Percentiles rank a stretch among this genome's conserved stretches.
Evolutionary conservation across 768 basidiomycete genomes (phyloP).

Genomic region (Lactifluus subvellereus): DNA sequence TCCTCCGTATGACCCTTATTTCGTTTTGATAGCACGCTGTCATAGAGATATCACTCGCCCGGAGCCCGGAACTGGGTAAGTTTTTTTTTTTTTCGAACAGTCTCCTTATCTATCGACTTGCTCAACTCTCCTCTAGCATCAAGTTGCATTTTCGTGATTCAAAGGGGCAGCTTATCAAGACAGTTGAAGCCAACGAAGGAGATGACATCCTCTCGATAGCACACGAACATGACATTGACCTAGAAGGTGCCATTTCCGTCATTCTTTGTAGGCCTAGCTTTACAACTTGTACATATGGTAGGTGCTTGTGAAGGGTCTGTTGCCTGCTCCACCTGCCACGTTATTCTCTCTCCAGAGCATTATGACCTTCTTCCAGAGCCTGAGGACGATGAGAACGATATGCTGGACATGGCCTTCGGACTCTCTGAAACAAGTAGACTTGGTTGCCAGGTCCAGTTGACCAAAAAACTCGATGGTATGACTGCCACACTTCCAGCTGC

Average conservation of each 20-base stretch:
- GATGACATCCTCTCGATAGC: slow-evolving; percentile 89
- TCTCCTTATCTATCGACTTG: neutral
- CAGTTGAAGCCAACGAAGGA: slow-evolving; percentile 88
- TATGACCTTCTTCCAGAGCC: slow-evolving; percentile 90
- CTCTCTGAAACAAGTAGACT: slow-evolving; percentile 87
- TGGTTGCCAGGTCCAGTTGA: slow-evolving; percentile 75
- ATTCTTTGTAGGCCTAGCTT: neutral
- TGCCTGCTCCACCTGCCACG: slow-evolving; percentile 96
- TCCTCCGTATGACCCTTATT: neutral
- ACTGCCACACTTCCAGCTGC: slow-evolving; percentile 81
- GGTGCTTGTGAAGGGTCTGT: slow-evolving; percentile 96
- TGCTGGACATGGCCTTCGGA: slow-evolving; percentile 97
- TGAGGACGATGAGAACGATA: slow-evolving; percentile 96
- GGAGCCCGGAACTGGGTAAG: slow-evolving; percentile 61
- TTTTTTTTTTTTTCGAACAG: slow-evolving; percentile 14
- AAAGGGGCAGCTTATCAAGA: slow-evolving; percentile 77
- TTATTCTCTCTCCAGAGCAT: slow-evolving; percentile 73
- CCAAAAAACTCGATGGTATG: slow-evolving; percentile 79
- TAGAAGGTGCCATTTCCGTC: slow-evolving; percentile 61
- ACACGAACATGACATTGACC: slow-evolving; percentile 92
- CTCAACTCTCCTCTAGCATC: slow-evolving; percentile 46
- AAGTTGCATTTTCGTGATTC: slow-evolving; percentile 87
- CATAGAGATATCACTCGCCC: slow-evolving; percentile 60
- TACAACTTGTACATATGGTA: slow-evolving; percentile 30
- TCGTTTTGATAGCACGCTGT: slow-evolving; percentile 20